These are phyloP conservation scores for Fusarium sp. DNA, from an alignment of 2,329 filamentous ascomycete genomes.

Conservation along the genomic window DNA sequence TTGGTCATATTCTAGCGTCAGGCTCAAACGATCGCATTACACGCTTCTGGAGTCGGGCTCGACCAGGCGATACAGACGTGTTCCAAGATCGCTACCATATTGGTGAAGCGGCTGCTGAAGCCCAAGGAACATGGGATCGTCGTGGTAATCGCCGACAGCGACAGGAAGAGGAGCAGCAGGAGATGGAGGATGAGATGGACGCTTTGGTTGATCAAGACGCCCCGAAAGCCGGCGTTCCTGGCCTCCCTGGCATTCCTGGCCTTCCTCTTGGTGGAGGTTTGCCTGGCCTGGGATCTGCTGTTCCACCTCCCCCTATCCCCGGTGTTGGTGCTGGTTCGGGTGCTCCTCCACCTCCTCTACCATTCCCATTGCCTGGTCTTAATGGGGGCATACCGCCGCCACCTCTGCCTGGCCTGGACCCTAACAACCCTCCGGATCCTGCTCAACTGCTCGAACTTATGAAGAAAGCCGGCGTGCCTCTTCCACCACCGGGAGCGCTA, in stretches of 20 bases:
- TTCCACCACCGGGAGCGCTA: slow-evolving; percentile 63
- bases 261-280: slow-evolving; percentile 58
- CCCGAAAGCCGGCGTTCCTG: slow-evolving; percentile 57
- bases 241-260: slow-evolving; percentile 68
- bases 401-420: slow-evolving; percentile 67
- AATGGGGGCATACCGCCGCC: slow-evolving; percentile 59
- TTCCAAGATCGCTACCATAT: slow-evolving; percentile 95
- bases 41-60: slow-evolving; percentile 92
- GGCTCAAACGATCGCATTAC: slow-evolving; percentile 97
- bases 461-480: slow-evolving; percentile 71
- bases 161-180: slow-evolving; percentile 93
- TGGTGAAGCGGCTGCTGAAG: slow-evolving; percentile 91
- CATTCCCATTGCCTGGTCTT: slow-evolving; percentile 63
- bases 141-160: slow-evolving; percentile 80
- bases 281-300: slow-evolving; percentile 57
- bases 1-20: slow-evolving; percentile 94
- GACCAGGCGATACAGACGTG: slow-evolving; percentile 87
- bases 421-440: slow-evolving; percentile 69
- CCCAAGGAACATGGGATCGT: slow-evolving; percentile 92
- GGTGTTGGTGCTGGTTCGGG: slow-evolving; percentile 59
- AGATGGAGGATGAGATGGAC: slow-evolving; percentile 92
- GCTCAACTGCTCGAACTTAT: slow-evolving; percentile 72
- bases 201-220: slow-evolving; percentile 91
- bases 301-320: slow-evolving; percentile 60
- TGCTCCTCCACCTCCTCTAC: slow-evolving; percentile 61